These are phyloP conservation scores for Talaromyces sp. DNA, from an alignment of 2,329 filamentous ascomycete genomes.

Conservation along the genomic window DNA sequence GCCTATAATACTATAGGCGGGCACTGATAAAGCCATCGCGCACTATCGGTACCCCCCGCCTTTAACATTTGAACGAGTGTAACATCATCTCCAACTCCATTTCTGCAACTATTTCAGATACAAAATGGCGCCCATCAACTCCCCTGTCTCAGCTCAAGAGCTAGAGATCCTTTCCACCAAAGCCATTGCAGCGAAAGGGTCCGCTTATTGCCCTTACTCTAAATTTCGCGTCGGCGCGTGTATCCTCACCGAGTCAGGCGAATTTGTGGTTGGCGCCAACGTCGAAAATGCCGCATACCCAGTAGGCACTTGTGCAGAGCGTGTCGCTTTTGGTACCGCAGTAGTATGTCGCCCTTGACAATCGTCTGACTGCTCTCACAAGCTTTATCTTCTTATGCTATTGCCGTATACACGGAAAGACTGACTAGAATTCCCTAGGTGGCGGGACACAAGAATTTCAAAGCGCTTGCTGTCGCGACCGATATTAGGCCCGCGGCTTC, in stretches of 20 bases:
- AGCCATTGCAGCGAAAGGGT: conserved; percentile 71
- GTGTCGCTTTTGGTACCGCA: conserved; percentile 82
- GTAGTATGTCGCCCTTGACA: conserved; percentile 60
- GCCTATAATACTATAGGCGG: too few relatives aligned
- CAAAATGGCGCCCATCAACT: neutral
- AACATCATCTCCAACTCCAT: neutral
- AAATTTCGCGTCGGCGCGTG: conserved; percentile 87
- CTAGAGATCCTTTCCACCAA: conserved; percentile 65
- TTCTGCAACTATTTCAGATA: neutral
- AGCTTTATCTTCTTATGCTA: too few relatives aligned
- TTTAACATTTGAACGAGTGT: neutral
- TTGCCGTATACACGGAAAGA: too few relatives aligned
- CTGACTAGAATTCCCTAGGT: conserved; percentile 31
- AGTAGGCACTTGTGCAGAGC: conserved; percentile 92
- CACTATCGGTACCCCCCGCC: neutral
- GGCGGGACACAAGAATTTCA: conserved; percentile 60
- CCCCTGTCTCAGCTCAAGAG: conserved; percentile 50
- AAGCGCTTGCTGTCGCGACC: conserved; percentile 82
- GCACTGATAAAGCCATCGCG: too few relatives aligned
- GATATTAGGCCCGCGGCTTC: conserved; percentile 68
- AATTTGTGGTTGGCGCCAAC: conserved; percentile 75
- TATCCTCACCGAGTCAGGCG: conserved; percentile 63
- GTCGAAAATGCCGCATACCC: conserved; percentile 93
- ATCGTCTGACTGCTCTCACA: too few relatives aligned
- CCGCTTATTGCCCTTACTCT: conserved; percentile 88